Conservation (phyloP, 768 basidiomycete genomes). For the Rhodocollybia butyracea region DNA sequence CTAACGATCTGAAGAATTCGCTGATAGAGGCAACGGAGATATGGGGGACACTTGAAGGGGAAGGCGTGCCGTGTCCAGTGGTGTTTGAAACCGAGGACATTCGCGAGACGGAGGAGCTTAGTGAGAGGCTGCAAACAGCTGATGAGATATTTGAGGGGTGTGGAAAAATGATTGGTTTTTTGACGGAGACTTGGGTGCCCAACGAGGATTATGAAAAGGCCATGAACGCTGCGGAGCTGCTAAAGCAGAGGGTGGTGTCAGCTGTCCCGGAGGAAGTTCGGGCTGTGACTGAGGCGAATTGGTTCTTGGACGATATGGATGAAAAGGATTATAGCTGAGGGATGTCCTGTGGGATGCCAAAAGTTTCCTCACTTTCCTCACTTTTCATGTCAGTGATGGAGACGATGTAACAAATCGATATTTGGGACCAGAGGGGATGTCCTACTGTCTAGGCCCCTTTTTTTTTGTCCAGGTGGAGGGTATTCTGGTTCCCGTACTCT, state of each 20-base stretch:
- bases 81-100: conserved; percentile 44
- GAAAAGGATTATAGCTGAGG: conserved; percentile 40
- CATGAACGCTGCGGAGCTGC: conserved; percentile 26
- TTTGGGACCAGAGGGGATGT: too few species aligned
- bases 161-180: conserved; percentile 27
- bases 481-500: too few species aligned
- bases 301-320: conserved; percentile 48
- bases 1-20: conserved; percentile 39
- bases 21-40: conserved; percentile 41
- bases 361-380: too few species aligned
- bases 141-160: conserved; percentile 27
- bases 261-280: conserved; percentile 20
- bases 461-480: too few species aligned
- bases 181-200: conserved; percentile 41
- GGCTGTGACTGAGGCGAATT: conserved; percentile 35
- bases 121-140: conserved; percentile 24
- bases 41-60: conserved; percentile 39
- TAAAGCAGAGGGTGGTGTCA: conserved; percentile 33
- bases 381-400: too few species aligned
- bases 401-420: too few species aligned
- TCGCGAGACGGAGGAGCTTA: conserved; percentile 36
- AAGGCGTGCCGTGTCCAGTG: conserved; percentile 39
- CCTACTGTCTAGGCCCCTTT: too few species aligned
- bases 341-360: too few species aligned
- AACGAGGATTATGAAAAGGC: conserved; percentile 37